phyloP scores from a whole-genome alignment of 2,329 filamentous ascomycete species.

The Talaromyces sp. region DNA sequence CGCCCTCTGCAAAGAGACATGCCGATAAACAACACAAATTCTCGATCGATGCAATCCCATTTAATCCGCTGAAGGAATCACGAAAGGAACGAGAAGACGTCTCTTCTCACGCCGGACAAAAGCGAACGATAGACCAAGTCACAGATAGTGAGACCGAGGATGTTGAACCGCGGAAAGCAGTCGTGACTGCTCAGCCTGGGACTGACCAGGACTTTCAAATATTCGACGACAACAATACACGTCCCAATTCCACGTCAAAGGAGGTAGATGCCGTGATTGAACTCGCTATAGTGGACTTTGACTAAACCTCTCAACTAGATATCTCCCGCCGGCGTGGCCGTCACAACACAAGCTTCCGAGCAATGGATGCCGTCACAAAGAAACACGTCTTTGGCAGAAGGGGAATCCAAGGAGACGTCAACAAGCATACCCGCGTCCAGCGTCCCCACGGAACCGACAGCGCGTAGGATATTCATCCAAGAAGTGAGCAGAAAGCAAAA shows the following conservation, averaged over 20 bases:
- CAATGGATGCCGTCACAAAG: neutral
- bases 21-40: slow-evolving; percentile 15
- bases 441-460: slow-evolving; percentile 29
- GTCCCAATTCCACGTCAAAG: slow-evolving; percentile 11
- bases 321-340: neutral
- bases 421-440: slow-evolving; percentile 12
- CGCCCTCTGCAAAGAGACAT: slow-evolving; percentile 20
- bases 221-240: slow-evolving; percentile 15
- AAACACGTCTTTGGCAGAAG: slow-evolving; percentile 1
- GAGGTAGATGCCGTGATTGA: slow-evolving; percentile 5
- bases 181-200: slow-evolving; percentile 7
- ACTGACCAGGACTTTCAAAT: slow-evolving; percentile 16
- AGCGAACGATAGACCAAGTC: slow-evolving; percentile 36
- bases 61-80: slow-evolving; percentile 15
- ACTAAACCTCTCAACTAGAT: neutral
- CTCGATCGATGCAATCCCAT: slow-evolving; percentile 23
- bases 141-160: slow-evolving; percentile 18
- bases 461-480: slow-evolving; percentile 36
- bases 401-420: slow-evolving; percentile 5
- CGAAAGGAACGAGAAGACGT: slow-evolving; percentile 24
- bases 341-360: neutral
- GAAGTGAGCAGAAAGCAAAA: slow-evolving; percentile 23
- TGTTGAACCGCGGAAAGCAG: slow-evolving; percentile 13
- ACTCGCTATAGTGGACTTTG: neutral
- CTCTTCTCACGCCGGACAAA: slow-evolving; percentile 30